A percentile compares a stretch with the other conserved stretches of the same genome.
Evolutionary conservation across 164 flowering plant species (phyloP).

Genomic region (Brasenia schreberi): DNA sequence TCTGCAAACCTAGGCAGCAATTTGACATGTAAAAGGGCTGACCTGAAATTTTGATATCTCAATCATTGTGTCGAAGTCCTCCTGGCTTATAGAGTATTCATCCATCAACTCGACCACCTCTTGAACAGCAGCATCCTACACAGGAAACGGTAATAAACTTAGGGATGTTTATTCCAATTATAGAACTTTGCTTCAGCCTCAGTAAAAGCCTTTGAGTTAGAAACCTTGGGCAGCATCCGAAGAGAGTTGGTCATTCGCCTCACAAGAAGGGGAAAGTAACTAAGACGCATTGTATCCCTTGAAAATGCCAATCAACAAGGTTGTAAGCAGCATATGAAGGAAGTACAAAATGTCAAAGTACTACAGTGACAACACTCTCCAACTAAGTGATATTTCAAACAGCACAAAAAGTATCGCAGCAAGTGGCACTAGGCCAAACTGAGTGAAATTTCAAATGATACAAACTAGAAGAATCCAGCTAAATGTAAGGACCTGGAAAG

Average conservation of each 20-base stretch:
- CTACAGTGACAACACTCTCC: too few relatives aligned
- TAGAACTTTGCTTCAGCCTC: background rate
- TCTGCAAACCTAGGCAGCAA: background rate
- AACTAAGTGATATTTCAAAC: too few relatives aligned
- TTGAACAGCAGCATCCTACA: conserved; percentile 82
- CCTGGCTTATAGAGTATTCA: conserved; percentile 74
- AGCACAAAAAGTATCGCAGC: too few relatives aligned
- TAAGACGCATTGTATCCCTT: conserved; percentile 71
- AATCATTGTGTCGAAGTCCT: conserved; percentile 73
- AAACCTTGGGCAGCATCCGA: conserved; percentile 64
- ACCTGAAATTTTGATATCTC: conserved; percentile 88
- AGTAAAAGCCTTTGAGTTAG: background rate
- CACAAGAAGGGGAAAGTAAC: conserved; percentile 57
- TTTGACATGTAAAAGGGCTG: background rate
- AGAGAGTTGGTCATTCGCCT: conserved; percentile 70
- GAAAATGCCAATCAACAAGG: background rate
- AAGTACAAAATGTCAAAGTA: background rate
- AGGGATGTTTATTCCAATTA: background rate
- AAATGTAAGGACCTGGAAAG: too few relatives aligned
- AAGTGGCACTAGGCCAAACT: background rate
- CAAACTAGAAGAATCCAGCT: background rate
- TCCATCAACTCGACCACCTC: conserved; percentile 86
- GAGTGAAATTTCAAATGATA: background rate
- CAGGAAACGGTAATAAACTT: background rate
- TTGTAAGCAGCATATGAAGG: background rate